Evolutionary conservation across 1,284 basidiomycete species (phyloP), one percentile per base, ranked within the genome.

Genomic region (Microstroma glucosiphilum): DNA sequence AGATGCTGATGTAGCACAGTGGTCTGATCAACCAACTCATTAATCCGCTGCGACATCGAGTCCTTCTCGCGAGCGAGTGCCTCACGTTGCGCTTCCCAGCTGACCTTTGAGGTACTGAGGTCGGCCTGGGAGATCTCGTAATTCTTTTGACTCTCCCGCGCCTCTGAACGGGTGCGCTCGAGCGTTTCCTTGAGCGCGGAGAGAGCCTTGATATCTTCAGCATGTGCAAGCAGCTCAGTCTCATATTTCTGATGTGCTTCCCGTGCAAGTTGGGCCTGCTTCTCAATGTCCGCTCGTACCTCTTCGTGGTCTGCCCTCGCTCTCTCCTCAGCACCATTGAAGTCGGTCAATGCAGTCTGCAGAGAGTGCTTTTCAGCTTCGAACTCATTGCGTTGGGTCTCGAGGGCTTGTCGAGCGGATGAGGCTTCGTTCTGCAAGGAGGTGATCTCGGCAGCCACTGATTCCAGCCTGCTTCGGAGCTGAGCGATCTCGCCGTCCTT

Each of bases 171-270:
- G 0, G 90, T 89, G n/a, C 87, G 88, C 66, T 90, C 86, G 2
- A 87, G 62, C 9, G 62, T 61, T 30, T 66, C 64, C 21, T 66
- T 64, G n/a, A 61, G 17, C 1, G 41, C 17, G 21, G 53, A 48
- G 8, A 66, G 51, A 7, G 56, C 62, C 17, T 60, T 46, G 82
- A 92, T 87, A 1, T 88, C 84, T 57, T 91, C 87, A 0, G 90
- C 90, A 78, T 92, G 91, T 0, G 88, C 83, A 26, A 92, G 80
- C n/a, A 92, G 84, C 73, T 91, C 89, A 48, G 86, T 83, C 19
- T 87, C 84, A 70, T 91, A 92, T 61, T 88, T 86, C 61, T 88
- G 86, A 77, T 92, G 89, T 1, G 89, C 89, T 68, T 87, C 85
- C 85, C 87, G 86, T n/a, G 87, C 86, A 40, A 88, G 84, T 64